Conservation (phyloP, 164 flowering plant species). For the Chimonanthus praecox region DNA sequence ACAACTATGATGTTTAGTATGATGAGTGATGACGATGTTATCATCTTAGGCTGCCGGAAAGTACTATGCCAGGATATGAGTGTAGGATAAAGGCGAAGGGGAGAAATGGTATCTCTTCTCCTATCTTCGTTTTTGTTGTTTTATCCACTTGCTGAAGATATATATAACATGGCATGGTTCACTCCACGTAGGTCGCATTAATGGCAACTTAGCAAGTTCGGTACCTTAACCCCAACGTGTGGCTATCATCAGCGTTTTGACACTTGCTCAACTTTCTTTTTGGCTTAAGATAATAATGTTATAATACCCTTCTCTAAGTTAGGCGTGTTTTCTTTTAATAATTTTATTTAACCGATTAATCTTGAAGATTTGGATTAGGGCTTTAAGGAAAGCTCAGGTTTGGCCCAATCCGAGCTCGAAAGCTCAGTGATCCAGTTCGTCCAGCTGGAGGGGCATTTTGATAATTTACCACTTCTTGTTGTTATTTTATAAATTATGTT, state of each 20-base stretch:
- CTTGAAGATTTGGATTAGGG: too few species aligned
- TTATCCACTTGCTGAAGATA: neutral
- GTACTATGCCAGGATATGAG: slow-evolving; percentile 31
- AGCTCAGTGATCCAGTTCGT: too few species aligned
- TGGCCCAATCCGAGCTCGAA: too few species aligned
- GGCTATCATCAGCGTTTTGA: neutral
- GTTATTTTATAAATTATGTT: too few species aligned
- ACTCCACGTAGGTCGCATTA: neutral
- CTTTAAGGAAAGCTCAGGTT: too few species aligned
- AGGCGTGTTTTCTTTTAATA: too few species aligned
- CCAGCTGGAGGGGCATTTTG: too few species aligned
- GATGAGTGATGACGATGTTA: slow-evolving; percentile 30
- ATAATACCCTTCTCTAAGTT: too few species aligned
- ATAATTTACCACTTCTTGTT: too few species aligned
- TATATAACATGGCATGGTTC: neutral
- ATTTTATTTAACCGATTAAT: too few species aligned
- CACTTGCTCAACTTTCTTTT: too few species aligned
- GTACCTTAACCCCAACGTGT: neutral
- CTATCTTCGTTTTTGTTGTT: neutral
- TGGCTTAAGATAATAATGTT: too few species aligned
- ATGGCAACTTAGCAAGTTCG: neutral
- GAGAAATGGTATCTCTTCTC: neutral
- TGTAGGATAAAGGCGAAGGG: slow-evolving; percentile 31
- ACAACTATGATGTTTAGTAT: slow-evolving; percentile 26
- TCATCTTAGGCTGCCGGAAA: slow-evolving; percentile 33